Conservation (phyloP, 202 grass and related monocot species). For the Carex arenaria region DNA sequence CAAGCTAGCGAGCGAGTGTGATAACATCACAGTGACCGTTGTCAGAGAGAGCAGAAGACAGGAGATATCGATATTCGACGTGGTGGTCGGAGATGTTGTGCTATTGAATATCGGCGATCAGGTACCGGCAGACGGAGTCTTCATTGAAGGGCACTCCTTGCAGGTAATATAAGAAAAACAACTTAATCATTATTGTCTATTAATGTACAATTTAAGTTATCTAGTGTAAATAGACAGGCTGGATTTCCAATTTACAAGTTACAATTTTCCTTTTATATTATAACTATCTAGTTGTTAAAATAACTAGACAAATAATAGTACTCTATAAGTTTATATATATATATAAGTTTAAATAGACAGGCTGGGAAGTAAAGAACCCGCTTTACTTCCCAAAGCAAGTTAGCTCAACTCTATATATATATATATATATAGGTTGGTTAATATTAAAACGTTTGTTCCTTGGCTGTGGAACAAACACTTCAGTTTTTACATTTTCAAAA, state of each 20-base stretch:
- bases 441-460: too few species aligned
- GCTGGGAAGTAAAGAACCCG: too few species aligned
- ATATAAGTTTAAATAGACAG: too few species aligned
- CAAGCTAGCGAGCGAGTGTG: conserved; percentile 35
- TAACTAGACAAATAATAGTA: background rate
- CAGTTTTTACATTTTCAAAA: too few species aligned
- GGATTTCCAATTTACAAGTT: background rate
- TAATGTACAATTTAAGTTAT: background rate
- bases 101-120: conserved; percentile 68
- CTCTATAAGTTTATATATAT: background rate
- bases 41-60: conserved; percentile 33
- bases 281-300: background rate
- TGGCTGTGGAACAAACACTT: too few species aligned
- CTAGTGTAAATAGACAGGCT: background rate
- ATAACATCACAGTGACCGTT: conserved; percentile 42
- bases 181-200: background rate
- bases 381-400: too few species aligned
- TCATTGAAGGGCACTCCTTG: conserved; percentile 48
- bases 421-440: too few species aligned
- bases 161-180: conserved; percentile 24
- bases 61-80: conserved; percentile 48
- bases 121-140: conserved; percentile 64
- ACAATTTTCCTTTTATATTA: background rate
- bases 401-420: too few species aligned
- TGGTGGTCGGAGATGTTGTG: conserved; percentile 60